These are phyloP conservation scores for Ilex aquifolium DNA, from an alignment of 257 asterid genomes.

Conservation along the genomic window DNA sequence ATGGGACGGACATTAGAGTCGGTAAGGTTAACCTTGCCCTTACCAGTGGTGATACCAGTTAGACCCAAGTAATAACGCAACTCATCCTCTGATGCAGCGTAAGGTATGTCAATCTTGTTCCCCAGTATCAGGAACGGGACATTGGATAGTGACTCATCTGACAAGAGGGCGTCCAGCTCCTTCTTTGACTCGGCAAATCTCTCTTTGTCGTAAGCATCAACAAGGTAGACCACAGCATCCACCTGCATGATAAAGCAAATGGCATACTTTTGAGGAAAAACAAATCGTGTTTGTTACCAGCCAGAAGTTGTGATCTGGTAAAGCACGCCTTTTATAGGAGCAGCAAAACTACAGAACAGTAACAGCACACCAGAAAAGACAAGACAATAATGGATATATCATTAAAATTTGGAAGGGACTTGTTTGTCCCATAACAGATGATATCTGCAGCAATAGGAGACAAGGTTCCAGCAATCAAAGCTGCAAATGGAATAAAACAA, in stretches of 20 bases:
- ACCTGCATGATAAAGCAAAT: conserved; percentile 18
- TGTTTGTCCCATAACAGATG: no score
- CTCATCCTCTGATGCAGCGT: conserved; percentile 48
- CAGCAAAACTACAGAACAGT: no score
- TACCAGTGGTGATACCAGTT: conserved; percentile 37
- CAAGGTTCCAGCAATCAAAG: no score
- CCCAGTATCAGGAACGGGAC: conserved; percentile 46
- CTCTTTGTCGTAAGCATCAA: conserved; percentile 39
- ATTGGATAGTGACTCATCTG: conserved; percentile 28
- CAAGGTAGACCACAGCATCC: conserved; percentile 42
- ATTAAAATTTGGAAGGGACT: no score
- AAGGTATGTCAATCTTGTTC: conserved; percentile 39
- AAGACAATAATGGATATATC: no score
- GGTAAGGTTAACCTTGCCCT: conserved; percentile 24
- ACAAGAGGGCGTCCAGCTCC: conserved; percentile 44
- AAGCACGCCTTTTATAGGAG: no score
- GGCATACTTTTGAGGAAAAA: no score
- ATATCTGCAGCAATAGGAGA: no score
- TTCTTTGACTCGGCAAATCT: conserved; percentile 40
- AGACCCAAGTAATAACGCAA: conserved; percentile 33
- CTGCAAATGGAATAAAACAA: no score
- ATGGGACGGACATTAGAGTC: conserved; percentile 26
- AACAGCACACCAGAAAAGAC: no score
- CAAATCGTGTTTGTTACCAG: no score
- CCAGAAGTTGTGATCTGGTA: no score